A percentile compares a stretch with the other conserved stretches of the same genome.
Evolutionary conservation across 129 eudicot species (phyloP).

Genomic region (Flaveria bidentis): DNA sequence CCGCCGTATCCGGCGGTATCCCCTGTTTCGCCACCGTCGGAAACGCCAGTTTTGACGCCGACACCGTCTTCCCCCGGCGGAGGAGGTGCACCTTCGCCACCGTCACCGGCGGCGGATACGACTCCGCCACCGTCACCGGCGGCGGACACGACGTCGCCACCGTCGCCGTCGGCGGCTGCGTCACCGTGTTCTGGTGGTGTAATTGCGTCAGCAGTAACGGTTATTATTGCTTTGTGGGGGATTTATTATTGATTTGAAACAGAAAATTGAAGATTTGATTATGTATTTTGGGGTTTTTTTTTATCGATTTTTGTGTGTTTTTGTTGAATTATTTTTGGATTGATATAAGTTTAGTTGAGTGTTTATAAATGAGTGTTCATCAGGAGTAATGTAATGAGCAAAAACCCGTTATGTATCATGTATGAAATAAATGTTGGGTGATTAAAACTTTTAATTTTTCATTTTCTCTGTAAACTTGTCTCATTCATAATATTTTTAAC

Average conservation of each 20-base stretch:
- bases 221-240: conserved; percentile 17
- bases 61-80: conserved; percentile 26
- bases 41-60: conserved; percentile 14
- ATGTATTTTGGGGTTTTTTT: conserved; percentile 6
- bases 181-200: conserved; percentile 11
- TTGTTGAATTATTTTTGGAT: neutral
- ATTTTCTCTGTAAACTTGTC: neutral
- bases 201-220: conserved; percentile 16
- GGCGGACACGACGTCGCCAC: conserved; percentile 25
- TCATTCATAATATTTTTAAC: too few relatives aligned
- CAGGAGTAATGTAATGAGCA: neutral
- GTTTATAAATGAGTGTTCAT: conserved; percentile 29
- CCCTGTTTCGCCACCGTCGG: conserved; percentile 20
- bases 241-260: conserved; percentile 6
- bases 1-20: neutral
- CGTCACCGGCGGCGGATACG: conserved; percentile 32
- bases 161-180: conserved; percentile 5
- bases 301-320: conserved; percentile 16
- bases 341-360: conserved; percentile 21
- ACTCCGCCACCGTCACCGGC: conserved; percentile 31
- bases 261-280: neutral
- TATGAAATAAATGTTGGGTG: conserved; percentile 36
- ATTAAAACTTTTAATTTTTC: conserved; percentile 4
- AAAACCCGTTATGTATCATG: neutral
- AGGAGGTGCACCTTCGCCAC: conserved; percentile 7